A percentile compares a stretch with the other conserved stretches of the same genome.
These are phyloP conservation scores for Fusarium aywerte DNA, from an alignment of 2,329 filamentous ascomycete species.

Conservation along the genomic window DNA sequence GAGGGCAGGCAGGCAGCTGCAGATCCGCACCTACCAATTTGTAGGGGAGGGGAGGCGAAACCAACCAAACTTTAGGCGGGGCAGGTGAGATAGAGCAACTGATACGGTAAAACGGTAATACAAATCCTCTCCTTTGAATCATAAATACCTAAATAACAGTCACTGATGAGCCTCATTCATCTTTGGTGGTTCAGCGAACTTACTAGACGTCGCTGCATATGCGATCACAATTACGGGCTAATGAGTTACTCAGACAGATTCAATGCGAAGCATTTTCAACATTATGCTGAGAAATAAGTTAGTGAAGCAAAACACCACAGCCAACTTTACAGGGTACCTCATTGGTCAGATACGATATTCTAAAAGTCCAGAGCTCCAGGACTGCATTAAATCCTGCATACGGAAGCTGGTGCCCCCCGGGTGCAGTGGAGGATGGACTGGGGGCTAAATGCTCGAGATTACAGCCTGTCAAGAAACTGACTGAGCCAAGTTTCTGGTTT, in stretches of 20 bases:
- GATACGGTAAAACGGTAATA: neutral
- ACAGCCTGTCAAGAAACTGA: constrained; percentile 11
- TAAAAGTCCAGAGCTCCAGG: constrained; percentile 19
- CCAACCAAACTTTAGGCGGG: constrained; percentile 13
- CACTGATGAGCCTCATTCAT: neutral
- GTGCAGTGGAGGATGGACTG: constrained; percentile 24
- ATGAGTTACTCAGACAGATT: neutral
- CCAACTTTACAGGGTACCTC: neutral
- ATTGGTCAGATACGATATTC: constrained; percentile 26
- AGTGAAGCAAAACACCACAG: constrained; percentile 35
- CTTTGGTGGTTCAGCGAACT: neutral
- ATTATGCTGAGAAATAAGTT: constrained; percentile 37
- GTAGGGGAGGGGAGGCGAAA: constrained; percentile 4
- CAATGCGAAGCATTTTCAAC: neutral
- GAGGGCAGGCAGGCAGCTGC: constrained; percentile 29
- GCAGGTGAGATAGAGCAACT: neutral
- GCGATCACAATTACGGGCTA: neutral
- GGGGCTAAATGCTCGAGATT: constrained; percentile 5
- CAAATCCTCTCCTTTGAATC: neutral
- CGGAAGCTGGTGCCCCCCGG: constrained; percentile 28
- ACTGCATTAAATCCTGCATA: constrained; percentile 37
- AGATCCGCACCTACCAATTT: constrained; percentile 18
- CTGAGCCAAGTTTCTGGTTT: constrained; percentile 20
- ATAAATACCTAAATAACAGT: neutral
- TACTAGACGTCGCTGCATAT: too few relatives aligned